These are phyloP conservation scores for Monosporascus sp. DNA, from an alignment of 2,329 filamentous ascomycete genomes.

Conservation along the genomic window DNA sequence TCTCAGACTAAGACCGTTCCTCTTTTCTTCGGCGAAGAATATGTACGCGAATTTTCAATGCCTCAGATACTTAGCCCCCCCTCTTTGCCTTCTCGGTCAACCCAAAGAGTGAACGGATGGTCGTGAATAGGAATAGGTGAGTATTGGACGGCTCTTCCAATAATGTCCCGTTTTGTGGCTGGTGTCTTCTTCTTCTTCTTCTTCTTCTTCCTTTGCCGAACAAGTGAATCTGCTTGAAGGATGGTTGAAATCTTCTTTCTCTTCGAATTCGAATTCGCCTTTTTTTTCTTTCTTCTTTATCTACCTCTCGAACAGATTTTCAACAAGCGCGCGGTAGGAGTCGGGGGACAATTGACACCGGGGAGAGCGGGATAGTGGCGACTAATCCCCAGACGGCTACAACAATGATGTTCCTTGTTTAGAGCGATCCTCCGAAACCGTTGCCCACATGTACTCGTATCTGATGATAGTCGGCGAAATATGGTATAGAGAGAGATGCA, in stretches of 20 bases:
- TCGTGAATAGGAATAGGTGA: background rate
- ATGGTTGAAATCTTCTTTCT: constrained; percentile 9
- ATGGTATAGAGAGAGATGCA: too few relatives aligned
- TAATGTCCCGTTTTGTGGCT: background rate
- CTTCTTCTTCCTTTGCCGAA: background rate
- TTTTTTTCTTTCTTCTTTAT: constrained; percentile 11
- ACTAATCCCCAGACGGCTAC: background rate
- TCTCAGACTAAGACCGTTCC: constrained; percentile 21
- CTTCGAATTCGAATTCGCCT: background rate
- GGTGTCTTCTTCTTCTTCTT: background rate
- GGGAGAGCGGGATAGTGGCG: constrained; percentile 6
- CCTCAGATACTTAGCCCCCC: background rate
- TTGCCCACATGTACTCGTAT: too few relatives aligned
- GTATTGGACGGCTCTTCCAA: background rate
- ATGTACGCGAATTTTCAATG: constrained; percentile 7
- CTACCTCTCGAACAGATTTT: constrained; percentile 3
- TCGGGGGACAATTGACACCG: constrained; percentile 13
- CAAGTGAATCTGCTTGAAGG: background rate
- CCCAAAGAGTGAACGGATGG: background rate
- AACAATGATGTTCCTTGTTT: too few relatives aligned
- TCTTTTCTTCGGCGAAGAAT: constrained; percentile 13
- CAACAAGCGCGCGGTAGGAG: constrained; percentile 4
- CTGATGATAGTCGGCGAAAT: too few relatives aligned
- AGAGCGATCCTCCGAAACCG: too few relatives aligned
- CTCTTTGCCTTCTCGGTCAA: constrained; percentile 1